Evolutionary conservation across 805 yeast genomes (phyloP), one percentile per base, ranked within the genome.

Genomic region (Candida anglica): DNA sequence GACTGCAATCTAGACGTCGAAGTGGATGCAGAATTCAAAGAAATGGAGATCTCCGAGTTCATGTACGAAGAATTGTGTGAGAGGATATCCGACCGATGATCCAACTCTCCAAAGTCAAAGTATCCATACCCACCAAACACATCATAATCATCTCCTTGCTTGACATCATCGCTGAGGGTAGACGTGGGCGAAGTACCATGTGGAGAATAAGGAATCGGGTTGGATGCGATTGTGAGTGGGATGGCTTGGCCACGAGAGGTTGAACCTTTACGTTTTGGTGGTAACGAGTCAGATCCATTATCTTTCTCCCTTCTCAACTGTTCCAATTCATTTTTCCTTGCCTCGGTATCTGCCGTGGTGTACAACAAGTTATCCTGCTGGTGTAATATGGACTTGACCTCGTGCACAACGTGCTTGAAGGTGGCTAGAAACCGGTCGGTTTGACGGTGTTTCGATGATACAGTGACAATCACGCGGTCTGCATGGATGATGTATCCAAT

Each of bases 381-480:
- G 32, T 58, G 56, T 50, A 66, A 71, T 43, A 66, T 72, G 44
- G 60, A 68, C 58, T 66, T 78, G 50, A 77, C 70, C 46, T 79
- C 91, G 47, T 66, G 63, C 39, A 75, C 69, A 43, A 75, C 84
- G 40, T 77, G 75, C 46, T 71, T 73, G 57, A 80, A 73, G 17
- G 86, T 86, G 49, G 73, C 82, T 48, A 75, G 66, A 46, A 85
- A 85, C 49, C 97, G 70, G 42, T 73, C 70, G 0, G 96, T 86
- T 62, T 88, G 97, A 37, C 96, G 72, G 58, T 83, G 89, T 59
- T 86, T 88, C 10, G 96, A 86, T 18, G 93, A 79, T 3, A 85
- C 82, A 32, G 95, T 86, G 7, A 88, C 73, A 2, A 88, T 76
- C 18, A 88, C 76, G 15, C 86, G 78, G 50, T 86, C 85, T 27